A percentile compares a stretch with the other conserved stretches of the same genome.
These are phyloP conservation scores for Chimonanthus praecox DNA, from an alignment of 164 flowering plant species.

Conservation along the genomic window DNA sequence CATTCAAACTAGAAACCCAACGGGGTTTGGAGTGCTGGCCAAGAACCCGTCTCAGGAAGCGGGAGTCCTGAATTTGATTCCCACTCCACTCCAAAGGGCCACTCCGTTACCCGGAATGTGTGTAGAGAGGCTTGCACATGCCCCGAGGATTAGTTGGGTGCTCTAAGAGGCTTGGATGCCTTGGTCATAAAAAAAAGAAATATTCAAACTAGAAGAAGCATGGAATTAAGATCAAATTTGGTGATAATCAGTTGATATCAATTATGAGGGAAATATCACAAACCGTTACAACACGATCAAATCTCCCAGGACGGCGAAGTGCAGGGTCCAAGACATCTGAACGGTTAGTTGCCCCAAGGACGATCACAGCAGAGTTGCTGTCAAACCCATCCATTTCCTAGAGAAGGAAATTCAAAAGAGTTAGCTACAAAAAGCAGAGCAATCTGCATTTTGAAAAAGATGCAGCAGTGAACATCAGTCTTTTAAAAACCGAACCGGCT, in stretches of 20 bases:
- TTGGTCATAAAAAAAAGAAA: no score
- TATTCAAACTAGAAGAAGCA: background rate
- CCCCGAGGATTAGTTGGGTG: no score
- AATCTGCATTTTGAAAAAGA: background rate
- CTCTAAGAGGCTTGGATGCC: no score
- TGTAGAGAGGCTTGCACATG: no score
- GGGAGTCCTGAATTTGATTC: no score
- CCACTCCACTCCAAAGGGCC: no score
- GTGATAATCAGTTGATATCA: slow-evolving; percentile 1
- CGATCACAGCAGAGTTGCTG: slow-evolving; percentile 93
- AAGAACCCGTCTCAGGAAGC: no score
- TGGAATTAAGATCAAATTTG: background rate
- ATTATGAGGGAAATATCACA: slow-evolving; percentile 18
- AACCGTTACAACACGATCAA: slow-evolving; percentile 95
- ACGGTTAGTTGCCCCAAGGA: slow-evolving; percentile 96
- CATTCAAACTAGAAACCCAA: no score
- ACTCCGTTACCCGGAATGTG: no score
- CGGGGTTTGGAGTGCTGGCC: no score
- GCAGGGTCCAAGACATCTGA: slow-evolving; percentile 97
- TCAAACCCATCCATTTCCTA: slow-evolving; percentile 99
- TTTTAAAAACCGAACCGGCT: no score
- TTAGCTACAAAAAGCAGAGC: background rate
- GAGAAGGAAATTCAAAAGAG: slow-evolving; percentile 11
- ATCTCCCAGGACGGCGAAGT: slow-evolving; percentile 97
- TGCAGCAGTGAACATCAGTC: background rate